Percentiles rank a stretch among this genome's conserved stretches.
phyloP scores from a whole-genome alignment of 1,139 yeast species.

The Geotrichum klebahnii region DNA sequence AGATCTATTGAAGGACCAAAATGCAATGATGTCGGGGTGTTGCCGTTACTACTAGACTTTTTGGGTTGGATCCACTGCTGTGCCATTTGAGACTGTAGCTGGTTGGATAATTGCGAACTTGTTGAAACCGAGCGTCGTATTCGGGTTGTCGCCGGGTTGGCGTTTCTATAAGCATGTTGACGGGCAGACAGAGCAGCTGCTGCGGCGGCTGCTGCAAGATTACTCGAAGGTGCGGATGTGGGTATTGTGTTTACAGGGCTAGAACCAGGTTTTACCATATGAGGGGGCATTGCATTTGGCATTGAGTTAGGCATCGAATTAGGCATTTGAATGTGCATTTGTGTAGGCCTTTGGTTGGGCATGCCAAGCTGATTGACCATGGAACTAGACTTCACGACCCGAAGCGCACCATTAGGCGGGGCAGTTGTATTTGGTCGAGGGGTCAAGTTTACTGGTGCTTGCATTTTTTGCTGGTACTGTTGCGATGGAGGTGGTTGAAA shows the following conservation, averaged over 20 bases:
- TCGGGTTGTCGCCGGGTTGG: conserved; percentile 8
- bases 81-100: not conserved
- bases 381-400: conserved; percentile 7
- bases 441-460: not conserved
- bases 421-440: not conserved
- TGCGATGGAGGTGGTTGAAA: not conserved
- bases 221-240: conserved; percentile 5
- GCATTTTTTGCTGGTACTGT: not conserved
- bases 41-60: conserved; percentile 8
- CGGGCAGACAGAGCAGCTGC: conserved; percentile 20
- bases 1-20: conserved; percentile 10
- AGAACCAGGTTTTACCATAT: not conserved
- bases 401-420: not conserved
- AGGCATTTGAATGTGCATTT: not conserved
- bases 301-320: not conserved
- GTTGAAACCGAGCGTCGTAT: conserved; percentile 14
- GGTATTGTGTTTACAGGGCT: not conserved
- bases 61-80: not conserved
- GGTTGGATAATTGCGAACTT: conserved; percentile 14
- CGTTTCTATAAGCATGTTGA: conserved; percentile 12
- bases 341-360: too few species aligned
- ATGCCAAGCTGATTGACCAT: conserved; percentile 4
- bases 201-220: conserved; percentile 20
- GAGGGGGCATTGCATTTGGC: conserved; percentile 1
- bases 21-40: conserved; percentile 12